A percentile compares a stretch with the other conserved stretches of the same genome.
Conservation (phyloP, 768 basidiomycete genomes). For the Podaxis sp. region DNA sequence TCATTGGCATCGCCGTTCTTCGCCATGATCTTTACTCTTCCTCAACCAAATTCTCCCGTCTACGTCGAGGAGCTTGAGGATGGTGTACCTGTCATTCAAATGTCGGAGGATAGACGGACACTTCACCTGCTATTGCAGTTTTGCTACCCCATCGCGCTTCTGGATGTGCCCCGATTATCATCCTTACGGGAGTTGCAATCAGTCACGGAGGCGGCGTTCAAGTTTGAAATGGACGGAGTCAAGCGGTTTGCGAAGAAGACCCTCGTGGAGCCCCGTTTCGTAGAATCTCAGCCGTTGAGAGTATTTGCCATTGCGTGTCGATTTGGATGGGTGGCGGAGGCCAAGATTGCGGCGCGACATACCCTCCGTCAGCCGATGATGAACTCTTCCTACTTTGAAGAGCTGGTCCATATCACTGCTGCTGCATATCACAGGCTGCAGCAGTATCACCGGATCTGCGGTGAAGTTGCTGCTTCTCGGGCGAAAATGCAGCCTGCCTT, state of each 20-base stretch:
- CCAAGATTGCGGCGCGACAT: conserved; percentile 27
- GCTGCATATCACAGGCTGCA: conserved; percentile 36
- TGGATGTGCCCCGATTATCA: conserved; percentile 24
- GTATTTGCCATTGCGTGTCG: conserved; percentile 40
- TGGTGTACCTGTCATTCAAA: conserved; percentile 39
- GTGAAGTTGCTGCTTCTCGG: conserved; percentile 27
- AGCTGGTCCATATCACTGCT: conserved; percentile 37
- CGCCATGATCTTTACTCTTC: conserved; percentile 48
- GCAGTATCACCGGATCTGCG: conserved; percentile 36
- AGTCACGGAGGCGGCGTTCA: conserved; percentile 41
- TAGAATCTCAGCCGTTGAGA: conserved; percentile 33
- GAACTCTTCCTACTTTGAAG: conserved; percentile 21
- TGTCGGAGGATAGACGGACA: conserved; percentile 40
- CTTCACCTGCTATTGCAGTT: conserved; percentile 38
- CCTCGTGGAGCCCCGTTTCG: conserved; percentile 28
- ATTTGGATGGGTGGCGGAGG: conserved; percentile 31
- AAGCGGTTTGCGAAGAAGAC: conserved; percentile 25
- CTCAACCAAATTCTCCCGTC: conserved; percentile 33
- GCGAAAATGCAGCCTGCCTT: conserved; percentile 23
- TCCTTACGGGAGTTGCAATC: conserved; percentile 36
- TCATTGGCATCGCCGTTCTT: conserved; percentile 58
- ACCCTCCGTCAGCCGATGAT: conserved; percentile 28
- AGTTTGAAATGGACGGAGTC: conserved; percentile 47
- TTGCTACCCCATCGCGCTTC: conserved; percentile 44
- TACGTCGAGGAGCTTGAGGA: conserved; percentile 19